A percentile compares a stretch with the other conserved stretches of the same genome.
Conservation (phyloP, 345 rosid species). For the Firmiana major region DNA sequence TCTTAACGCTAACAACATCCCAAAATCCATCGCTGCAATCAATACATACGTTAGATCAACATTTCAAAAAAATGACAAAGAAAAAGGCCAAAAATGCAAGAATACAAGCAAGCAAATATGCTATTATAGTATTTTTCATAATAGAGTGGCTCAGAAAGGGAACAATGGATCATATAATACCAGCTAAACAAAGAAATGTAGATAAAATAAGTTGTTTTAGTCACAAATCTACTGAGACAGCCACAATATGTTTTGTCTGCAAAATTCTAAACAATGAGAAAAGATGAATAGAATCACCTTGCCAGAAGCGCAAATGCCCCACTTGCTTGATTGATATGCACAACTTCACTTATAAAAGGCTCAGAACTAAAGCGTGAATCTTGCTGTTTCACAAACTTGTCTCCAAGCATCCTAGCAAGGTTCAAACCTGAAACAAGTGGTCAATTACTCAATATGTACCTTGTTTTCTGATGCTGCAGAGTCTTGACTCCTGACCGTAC, state of each 20-base stretch:
- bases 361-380: conserved; percentile 80
- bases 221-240: neutral
- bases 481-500: neutral
- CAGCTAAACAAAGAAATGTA: neutral
- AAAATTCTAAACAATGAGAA: conserved; percentile 1
- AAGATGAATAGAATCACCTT: conserved; percentile 46
- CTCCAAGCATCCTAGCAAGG: conserved; percentile 97
- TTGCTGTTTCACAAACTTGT: conserved; percentile 87
- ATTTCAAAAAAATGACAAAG: neutral
- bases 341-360: conserved; percentile 74
- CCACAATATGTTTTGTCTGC: neutral
- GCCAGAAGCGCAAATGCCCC: conserved; percentile 71
- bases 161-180: neutral
- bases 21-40: conserved; percentile 85
- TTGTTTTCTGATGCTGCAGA: neutral
- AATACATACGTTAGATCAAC: neutral
- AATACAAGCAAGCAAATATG: neutral
- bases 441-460: neutral
- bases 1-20: conserved; percentile 78
- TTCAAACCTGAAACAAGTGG: conserved; percentile 59
- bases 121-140: neutral
- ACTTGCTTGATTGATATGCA: conserved; percentile 54
- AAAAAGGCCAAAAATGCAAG: neutral
- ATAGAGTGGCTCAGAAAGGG: neutral
- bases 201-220: neutral